Evolutionary conservation across 2,329 filamentous ascomycete species (phyloP).

Genomic region (Ploettnerulaceae sp.): DNA sequence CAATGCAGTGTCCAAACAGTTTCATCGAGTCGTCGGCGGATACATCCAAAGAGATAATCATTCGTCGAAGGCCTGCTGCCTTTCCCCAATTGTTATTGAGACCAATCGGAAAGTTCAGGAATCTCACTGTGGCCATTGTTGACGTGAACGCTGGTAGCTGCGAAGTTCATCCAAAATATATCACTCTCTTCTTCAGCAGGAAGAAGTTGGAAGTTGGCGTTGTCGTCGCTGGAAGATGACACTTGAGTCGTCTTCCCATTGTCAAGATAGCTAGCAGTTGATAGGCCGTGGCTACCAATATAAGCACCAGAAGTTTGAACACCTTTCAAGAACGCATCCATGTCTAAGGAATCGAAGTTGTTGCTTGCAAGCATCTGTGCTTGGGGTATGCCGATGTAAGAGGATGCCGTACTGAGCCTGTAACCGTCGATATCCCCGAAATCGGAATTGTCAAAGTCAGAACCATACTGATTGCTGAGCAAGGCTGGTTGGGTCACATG

Average conservation of each 20-base stretch:
- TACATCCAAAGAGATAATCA: conserved; percentile 24
- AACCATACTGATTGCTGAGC: conserved; percentile 38
- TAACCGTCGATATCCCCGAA: conserved; percentile 43
- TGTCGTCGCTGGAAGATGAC: conserved; percentile 37
- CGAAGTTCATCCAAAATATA: conserved; percentile 39
- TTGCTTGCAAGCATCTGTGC: conserved; percentile 40
- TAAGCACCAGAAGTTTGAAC: conserved; percentile 19
- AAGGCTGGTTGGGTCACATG: conserved; percentile 32
- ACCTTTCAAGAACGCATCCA: conserved; percentile 50
- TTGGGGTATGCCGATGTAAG: conserved; percentile 44
- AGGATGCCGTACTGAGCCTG: conserved; percentile 45
- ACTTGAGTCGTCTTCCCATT: conserved; percentile 42
- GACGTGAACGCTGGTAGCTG: conserved; percentile 18
- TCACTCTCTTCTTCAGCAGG: conserved; percentile 46
- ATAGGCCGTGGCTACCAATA: conserved; percentile 21
- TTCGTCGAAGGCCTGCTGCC: conserved; percentile 34
- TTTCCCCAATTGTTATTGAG: conserved; percentile 35
- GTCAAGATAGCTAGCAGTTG: conserved; percentile 17
- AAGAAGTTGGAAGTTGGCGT: conserved; percentile 33
- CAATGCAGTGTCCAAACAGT: conserved; percentile 16
- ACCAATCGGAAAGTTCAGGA: conserved; percentile 31
- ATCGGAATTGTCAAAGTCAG: conserved; percentile 37
- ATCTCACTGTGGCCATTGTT: conserved; percentile 20
- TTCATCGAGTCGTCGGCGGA: conserved; percentile 28
- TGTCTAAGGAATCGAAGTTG: conserved; percentile 48